phyloP scores from a whole-genome alignment of 169 alveolate genomes.

The Plasmodium knowlesi region DNA sequence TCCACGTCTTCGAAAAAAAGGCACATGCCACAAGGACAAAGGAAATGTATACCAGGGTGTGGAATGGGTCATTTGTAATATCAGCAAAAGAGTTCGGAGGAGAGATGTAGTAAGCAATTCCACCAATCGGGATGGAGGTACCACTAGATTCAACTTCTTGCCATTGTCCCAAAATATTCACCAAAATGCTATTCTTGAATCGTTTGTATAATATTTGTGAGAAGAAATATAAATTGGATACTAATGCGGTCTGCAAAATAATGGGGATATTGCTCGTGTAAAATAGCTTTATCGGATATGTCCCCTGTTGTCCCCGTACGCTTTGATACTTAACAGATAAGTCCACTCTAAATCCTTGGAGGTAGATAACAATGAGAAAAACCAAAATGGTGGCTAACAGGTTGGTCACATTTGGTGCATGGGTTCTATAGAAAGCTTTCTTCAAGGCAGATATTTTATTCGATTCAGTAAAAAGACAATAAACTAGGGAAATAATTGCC shows the following conservation, averaged over 20 bases:
- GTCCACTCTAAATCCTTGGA: slow-evolving; percentile 99
- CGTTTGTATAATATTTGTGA: slow-evolving; percentile 98
- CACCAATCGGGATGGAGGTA: slow-evolving; percentile 99
- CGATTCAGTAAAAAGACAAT: slow-evolving; percentile 95
- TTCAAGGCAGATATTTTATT: slow-evolving; percentile 85
- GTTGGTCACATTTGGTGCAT: slow-evolving; percentile 98
- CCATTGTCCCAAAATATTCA: slow-evolving; percentile 96
- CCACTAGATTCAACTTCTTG: slow-evolving; percentile 95
- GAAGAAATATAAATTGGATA: slow-evolving; percentile 99
- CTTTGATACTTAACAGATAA: slow-evolving; percentile 95
- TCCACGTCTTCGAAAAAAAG: slow-evolving; percentile 99
- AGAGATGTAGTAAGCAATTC: slow-evolving; percentile 98
- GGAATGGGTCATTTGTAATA: slow-evolving; percentile 96
- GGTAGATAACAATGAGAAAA: slow-evolving; percentile 97
- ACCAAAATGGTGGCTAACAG: slow-evolving; percentile 97
- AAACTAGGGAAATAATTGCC: slow-evolving; percentile 98
- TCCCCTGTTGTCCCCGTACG: slow-evolving; percentile 97
- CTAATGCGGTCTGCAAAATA: slow-evolving; percentile 98
- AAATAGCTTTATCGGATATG: slow-evolving; percentile 99
- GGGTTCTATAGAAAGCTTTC: slow-evolving; percentile 96
- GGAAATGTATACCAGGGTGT: slow-evolving; percentile 96
- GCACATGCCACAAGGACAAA: slow-evolving; percentile 99
- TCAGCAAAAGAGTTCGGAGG: slow-evolving; percentile 97
- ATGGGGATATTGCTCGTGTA: slow-evolving; percentile 99
- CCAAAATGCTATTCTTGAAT: slow-evolving; percentile 96